phyloP scores from a whole-genome alignment of 768 basidiomycete species.

The Termitomyces sp. region DNA sequence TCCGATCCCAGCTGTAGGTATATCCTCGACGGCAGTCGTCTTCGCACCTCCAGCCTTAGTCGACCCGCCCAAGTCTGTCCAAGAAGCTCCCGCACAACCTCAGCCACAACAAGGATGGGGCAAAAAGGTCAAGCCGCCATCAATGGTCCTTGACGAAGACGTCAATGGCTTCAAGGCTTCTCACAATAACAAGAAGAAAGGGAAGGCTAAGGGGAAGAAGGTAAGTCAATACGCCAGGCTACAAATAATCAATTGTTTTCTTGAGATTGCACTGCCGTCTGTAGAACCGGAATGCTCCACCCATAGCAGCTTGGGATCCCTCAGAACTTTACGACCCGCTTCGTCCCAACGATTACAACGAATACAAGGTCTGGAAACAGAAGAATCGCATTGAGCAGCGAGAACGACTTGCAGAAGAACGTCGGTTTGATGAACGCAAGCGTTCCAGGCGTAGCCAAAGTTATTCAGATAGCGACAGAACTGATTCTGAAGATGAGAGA shows the following conservation, averaged over 20 bases:
- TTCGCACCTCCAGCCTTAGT: conserved; percentile 67
- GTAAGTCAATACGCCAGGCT: conserved; percentile 27
- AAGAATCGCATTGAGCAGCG: conserved; percentile 72
- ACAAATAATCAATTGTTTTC: not conserved
- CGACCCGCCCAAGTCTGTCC: conserved; percentile 26
- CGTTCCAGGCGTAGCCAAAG: conserved; percentile 52
- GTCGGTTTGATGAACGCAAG: conserved; percentile 41
- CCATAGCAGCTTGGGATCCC: conserved; percentile 69
- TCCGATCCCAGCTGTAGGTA: not conserved
- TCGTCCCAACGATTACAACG: conserved; percentile 85
- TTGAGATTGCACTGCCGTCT: conserved; percentile 4
- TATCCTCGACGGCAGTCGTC: conserved; percentile 55
- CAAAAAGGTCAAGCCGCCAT: conserved; percentile 86
- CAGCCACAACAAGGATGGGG: conserved; percentile 72
- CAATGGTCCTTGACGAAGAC: conserved; percentile 87
- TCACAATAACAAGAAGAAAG: conserved; percentile 54
- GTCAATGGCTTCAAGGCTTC: conserved; percentile 76
- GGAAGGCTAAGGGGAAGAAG: conserved; percentile 61
- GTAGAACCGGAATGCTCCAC: conserved; percentile 60
- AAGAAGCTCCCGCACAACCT: conserved; percentile 20
- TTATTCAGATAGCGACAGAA: conserved; percentile 64
- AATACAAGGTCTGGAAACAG: conserved; percentile 79
- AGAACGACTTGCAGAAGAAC: conserved; percentile 61
- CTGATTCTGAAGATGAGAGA: conserved; percentile 62
- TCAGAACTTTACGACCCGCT: conserved; percentile 75